phyloP scores from a whole-genome alignment of 2,329 filamentous ascomycete genomes.

The Lasiodiplodia sp. region DNA sequence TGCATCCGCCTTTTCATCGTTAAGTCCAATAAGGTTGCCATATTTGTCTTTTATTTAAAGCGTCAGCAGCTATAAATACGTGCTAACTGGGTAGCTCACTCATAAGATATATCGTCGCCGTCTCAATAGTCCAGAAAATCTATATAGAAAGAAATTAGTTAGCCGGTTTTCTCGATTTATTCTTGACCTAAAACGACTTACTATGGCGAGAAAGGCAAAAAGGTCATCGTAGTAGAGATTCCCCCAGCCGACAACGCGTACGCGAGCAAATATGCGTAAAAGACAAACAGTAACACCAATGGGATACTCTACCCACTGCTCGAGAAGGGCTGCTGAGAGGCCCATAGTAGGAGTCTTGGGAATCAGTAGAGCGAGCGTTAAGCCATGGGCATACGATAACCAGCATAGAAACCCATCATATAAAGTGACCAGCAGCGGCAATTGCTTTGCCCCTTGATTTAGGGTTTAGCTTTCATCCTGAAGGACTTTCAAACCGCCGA shows the following conservation, averaged over 20 bases:
- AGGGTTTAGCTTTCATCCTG: background rate
- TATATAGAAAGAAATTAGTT: background rate
- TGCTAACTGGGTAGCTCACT: background rate
- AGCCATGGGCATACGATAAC: background rate
- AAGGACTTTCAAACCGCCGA: background rate
- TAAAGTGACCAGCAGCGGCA: background rate
- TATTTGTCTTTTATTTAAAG: background rate
- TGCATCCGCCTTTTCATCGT: conserved; percentile 36
- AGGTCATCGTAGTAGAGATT: conserved; percentile 12
- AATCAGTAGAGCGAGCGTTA: no score
- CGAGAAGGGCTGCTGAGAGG: background rate
- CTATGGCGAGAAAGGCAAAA: background rate
- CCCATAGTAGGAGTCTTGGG: background rate
- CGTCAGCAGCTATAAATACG: background rate
- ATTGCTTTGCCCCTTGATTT: background rate
- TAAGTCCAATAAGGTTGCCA: conserved; percentile 20
- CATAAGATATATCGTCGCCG: background rate
- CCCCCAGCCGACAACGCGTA: conserved; percentile 5
- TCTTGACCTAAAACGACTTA: background rate
- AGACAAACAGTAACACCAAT: conserved; percentile 41
- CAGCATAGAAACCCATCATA: background rate
- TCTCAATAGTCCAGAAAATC: background rate
- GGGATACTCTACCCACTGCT: conserved; percentile 52
- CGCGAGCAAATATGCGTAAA: background rate
- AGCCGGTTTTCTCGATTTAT: background rate